phyloP scores from a whole-genome alignment of 2,329 filamentous ascomycete genomes.

The Periglandula ipomoeae region DNA sequence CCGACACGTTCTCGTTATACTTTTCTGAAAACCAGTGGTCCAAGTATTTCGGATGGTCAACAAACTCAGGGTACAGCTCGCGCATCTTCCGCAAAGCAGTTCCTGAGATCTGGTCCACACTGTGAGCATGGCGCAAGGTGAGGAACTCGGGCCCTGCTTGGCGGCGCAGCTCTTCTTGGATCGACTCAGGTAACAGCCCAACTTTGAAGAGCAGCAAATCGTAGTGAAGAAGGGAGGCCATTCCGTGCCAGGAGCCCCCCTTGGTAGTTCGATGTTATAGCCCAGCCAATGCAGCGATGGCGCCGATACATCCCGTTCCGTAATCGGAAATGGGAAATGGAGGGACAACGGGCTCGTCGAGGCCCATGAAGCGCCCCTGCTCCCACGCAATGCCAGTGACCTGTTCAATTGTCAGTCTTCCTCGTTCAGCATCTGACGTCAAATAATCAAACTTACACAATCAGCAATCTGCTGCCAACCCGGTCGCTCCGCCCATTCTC shows the following conservation, averaged over 20 bases:
- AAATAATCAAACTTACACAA: slow-evolving; percentile 28
- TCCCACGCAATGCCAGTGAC: slow-evolving; percentile 49
- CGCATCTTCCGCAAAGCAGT: slow-evolving; percentile 48
- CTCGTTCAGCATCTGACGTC: slow-evolving; percentile 2
- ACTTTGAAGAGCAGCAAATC: slow-evolving; percentile 55
- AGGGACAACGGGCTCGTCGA: slow-evolving; percentile 55
- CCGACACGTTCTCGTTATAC: slow-evolving; percentile 29
- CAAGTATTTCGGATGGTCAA: slow-evolving; percentile 35
- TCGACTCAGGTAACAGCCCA: slow-evolving; percentile 43
- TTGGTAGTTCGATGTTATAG: slow-evolving; percentile 51
- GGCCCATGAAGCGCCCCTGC: slow-evolving; percentile 53
- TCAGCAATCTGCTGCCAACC: slow-evolving; percentile 70
- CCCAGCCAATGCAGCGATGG: slow-evolving; percentile 55
- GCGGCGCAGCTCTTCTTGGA: slow-evolving; percentile 42
- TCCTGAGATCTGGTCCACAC: slow-evolving; percentile 56
- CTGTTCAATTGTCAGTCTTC: slow-evolving; percentile 18
- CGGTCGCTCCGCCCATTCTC: slow-evolving; percentile 52
- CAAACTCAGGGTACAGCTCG: slow-evolving; percentile 43
- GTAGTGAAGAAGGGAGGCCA: slow-evolving; percentile 57
- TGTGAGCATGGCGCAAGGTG: slow-evolving; percentile 48
- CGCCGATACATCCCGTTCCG: slow-evolving; percentile 63
- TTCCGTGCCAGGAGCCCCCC: slow-evolving; percentile 59
- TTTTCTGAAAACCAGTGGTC: slow-evolving; percentile 38
- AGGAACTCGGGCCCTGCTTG: slow-evolving; percentile 45
- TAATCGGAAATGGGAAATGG: slow-evolving; percentile 58